phyloP scores from a whole-genome alignment of 805 yeast genomes.

The Suhomyces prunicola region DNA sequence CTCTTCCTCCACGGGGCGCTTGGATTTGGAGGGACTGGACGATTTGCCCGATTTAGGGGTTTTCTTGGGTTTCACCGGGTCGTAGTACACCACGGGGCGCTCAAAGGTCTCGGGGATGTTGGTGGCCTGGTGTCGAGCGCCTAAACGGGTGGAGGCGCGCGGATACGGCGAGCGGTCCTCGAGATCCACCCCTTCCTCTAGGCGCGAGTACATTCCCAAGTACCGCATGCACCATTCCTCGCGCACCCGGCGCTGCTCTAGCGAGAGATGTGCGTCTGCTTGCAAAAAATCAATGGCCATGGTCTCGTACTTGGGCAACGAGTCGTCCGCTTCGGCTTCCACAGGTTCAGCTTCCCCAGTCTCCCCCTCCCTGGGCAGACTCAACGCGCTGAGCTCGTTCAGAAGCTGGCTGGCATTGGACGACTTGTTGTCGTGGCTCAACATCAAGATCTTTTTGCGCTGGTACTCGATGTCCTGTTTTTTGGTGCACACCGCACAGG shows the following conservation, averaged over 20 bases:
- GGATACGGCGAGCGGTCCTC: conserved; percentile 77
- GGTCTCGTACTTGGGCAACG: conserved; percentile 53
- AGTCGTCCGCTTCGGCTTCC: conserved; percentile 5
- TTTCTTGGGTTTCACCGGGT: conserved; percentile 24
- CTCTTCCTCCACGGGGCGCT: conserved; percentile 1
- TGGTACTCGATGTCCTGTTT: conserved; percentile 46
- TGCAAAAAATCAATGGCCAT: conserved; percentile 52
- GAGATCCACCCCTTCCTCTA: conserved; percentile 74
- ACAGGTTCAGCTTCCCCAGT: conserved; percentile 4
- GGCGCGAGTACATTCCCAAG: conserved; percentile 67
- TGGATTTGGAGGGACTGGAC: conserved; percentile 1
- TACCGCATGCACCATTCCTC: conserved; percentile 84
- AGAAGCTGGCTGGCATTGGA: conserved; percentile 37
- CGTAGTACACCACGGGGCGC: conserved; percentile 67
- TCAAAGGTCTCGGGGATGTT: conserved; percentile 59
- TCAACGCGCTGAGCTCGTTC: conserved; percentile 15
- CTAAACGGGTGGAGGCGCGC: conserved; percentile 72
- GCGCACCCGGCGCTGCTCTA: conserved; percentile 47
- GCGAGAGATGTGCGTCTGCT: conserved; percentile 39
- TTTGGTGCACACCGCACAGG: conserved; percentile 76
- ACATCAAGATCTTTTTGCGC: conserved; percentile 37
- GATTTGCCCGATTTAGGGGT: conserved; percentile 7
- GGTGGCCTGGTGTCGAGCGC: conserved; percentile 69
- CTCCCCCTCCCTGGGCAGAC: conserved; percentile 5
- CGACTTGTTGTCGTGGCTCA: conserved; percentile 40